Conservation (phyloP, 2,329 filamentous ascomycete genomes). For the Penicillium sp. region DNA sequence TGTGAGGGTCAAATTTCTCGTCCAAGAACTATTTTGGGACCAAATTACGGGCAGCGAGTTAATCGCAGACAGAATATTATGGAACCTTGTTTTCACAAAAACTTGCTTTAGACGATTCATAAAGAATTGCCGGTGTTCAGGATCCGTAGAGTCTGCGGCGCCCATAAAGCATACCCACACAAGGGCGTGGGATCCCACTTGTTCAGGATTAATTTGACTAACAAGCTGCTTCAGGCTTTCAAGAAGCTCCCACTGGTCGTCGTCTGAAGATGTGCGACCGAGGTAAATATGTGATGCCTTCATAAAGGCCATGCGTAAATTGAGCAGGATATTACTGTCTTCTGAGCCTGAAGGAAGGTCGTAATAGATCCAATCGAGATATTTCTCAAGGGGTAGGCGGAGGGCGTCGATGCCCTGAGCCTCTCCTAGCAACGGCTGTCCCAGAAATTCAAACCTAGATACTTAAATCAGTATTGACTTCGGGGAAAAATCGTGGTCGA, state of each 20-base stretch:
- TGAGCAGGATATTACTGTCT: constrained; percentile 10
- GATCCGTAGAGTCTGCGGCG: constrained; percentile 43
- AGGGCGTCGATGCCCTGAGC: constrained; percentile 15
- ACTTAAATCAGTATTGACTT: not conserved
- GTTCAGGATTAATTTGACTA: constrained; percentile 28
- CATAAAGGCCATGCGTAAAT: constrained; percentile 20
- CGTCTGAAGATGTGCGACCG: constrained; percentile 17
- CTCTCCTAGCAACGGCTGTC: constrained; percentile 25
- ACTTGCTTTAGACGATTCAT: constrained; percentile 32
- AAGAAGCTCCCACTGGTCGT: constrained; percentile 24
- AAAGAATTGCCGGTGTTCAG: constrained; percentile 44
- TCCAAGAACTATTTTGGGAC: constrained; percentile 25
- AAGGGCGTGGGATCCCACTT: constrained; percentile 42
- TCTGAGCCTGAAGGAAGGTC: constrained; percentile 16
- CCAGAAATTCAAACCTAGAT: constrained; percentile 21
- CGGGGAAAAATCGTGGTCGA: not conserved
- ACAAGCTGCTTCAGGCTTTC: constrained; percentile 40
- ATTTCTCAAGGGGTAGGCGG: constrained; percentile 4
- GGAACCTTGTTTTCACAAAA: constrained; percentile 40
- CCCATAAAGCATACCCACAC: constrained; percentile 50
- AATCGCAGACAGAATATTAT: constrained; percentile 44
- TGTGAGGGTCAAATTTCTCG: constrained; percentile 17
- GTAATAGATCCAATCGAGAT: constrained; percentile 22
- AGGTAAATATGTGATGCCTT: constrained; percentile 31
- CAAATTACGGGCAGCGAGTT: constrained; percentile 41